Evolutionary conservation across 1,284 basidiomycete genomes (phyloP).

Genomic region (Fistulina hepatica): DNA sequence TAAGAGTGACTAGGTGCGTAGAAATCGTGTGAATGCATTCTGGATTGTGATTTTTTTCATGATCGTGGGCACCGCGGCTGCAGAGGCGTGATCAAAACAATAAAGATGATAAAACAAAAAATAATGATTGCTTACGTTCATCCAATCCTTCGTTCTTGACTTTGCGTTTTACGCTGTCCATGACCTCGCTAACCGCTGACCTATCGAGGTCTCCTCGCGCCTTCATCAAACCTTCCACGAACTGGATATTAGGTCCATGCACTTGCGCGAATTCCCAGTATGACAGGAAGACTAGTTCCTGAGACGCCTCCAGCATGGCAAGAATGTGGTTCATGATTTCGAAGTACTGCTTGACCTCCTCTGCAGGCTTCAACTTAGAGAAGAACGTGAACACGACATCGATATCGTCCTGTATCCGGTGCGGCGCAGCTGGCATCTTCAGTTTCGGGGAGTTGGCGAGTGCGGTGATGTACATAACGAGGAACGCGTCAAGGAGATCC

Average conservation of each 20-base stretch:
- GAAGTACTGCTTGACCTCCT: conserved; percentile 77
- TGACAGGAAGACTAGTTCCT: conserved; percentile 90
- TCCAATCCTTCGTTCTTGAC: conserved; percentile 77
- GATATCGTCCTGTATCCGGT: conserved; percentile 78
- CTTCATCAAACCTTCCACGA: conserved; percentile 85
- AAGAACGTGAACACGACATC: conserved; percentile 76
- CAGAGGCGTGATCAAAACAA: conserved; percentile 8
- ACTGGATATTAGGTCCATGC: conserved; percentile 87
- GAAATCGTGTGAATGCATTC: conserved; percentile 61
- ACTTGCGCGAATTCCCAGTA: conserved; percentile 95
- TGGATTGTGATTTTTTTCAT: conserved; percentile 80
- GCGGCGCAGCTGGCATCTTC: conserved; percentile 75
- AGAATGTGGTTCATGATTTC: conserved; percentile 84
- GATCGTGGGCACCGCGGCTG: conserved; percentile 69
- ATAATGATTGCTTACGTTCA: conserved; percentile 54
- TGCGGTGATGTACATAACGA: conserved; percentile 85
- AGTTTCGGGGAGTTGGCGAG: conserved; percentile 82
- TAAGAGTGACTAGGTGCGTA: too few species aligned
- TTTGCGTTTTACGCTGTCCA: conserved; percentile 90
- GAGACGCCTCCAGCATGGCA: conserved; percentile 79
- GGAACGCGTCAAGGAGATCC: conserved; percentile 86
- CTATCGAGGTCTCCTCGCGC: conserved; percentile 88
- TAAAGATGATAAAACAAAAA: conserved; percentile 4
- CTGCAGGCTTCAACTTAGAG: conserved; percentile 62
- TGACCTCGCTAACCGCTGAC: conserved; percentile 77